Evolutionary conservation across 2,329 filamentous ascomycete species (phyloP), one percentile per base, ranked within the genome.

Genomic region (Stromatinia cepivora): DNA sequence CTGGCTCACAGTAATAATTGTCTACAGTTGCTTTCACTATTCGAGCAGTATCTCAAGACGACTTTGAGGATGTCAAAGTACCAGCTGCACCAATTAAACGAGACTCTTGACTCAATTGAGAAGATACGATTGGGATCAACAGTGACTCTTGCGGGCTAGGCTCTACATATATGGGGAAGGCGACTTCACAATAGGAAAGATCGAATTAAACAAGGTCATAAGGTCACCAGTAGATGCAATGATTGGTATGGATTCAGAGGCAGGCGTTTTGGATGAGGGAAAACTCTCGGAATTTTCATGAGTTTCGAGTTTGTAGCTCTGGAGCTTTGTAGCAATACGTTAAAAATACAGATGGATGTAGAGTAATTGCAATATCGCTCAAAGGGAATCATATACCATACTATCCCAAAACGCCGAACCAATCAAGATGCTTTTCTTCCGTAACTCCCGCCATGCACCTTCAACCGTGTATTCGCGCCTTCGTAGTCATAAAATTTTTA

Each of bases 41-140:
- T 78, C 87, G 85, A 74, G 93, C 92, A 67, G 92, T 99, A 78
- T 93, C 94, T 56, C 95, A 98, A 81, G 95, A 98, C 80, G 92
- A 97, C 74, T 99, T 99, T 82, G 92, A 94, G 70, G 95, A 99
- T 79, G 94, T 98, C 76, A 90, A 93, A 79, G 90, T 98, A 50
- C 95, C 95, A 39, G 91, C 92, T 56, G 73, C 74, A 15, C 73
- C 76, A 36, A 70, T 65, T 64, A 64, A 50, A 22, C 48, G 22
- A n/a, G 61, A 64, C 17, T 64, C 61, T 52, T 64, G 61, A 64
- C n/a, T 5, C 31, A 25, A 39, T 52, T 52, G 46, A 52, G 34
- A 28, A 39, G 46, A 52, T 39, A 39, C 28, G n/a, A 52, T 15
- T 28, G 34, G 34, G 34, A 39, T 22, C 46, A 42, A 42, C 5